These are phyloP conservation scores for Epichloe gansuensis DNA, from an alignment of 2,329 filamentous ascomycete genomes.

Conservation along the genomic window DNA sequence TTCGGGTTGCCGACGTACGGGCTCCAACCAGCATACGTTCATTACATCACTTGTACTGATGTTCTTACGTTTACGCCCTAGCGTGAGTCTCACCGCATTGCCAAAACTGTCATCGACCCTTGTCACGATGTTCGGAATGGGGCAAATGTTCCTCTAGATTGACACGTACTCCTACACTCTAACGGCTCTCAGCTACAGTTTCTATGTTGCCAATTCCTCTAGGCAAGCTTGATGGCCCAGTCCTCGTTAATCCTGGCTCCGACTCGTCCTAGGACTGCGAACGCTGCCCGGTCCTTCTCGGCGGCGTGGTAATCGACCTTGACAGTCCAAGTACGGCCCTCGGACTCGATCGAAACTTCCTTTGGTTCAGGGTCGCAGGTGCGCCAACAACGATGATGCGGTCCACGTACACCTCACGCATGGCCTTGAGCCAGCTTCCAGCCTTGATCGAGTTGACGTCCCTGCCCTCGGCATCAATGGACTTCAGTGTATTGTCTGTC, in stretches of 20 bases:
- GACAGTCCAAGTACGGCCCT: slow-evolving; percentile 41
- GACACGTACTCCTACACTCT: not conserved
- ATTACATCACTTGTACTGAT: no score
- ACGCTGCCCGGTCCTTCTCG: slow-evolving; percentile 34
- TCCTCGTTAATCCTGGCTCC: slow-evolving; percentile 40
- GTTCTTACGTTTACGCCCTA: no score
- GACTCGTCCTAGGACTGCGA: slow-evolving; percentile 40
- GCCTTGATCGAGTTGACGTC: slow-evolving; percentile 40
- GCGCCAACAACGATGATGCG: slow-evolving; percentile 76
- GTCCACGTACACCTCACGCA: slow-evolving; percentile 69
- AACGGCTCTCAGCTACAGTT: not conserved
- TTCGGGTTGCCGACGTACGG: no score
- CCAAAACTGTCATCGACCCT: no score
- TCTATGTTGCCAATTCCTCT: not conserved
- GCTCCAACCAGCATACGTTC: no score
- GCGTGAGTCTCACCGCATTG: no score
- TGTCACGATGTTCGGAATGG: no score
- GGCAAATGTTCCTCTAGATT: no score
- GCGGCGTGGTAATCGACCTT: slow-evolving; percentile 48
- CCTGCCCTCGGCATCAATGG: slow-evolving; percentile 51
- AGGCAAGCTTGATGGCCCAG: slow-evolving; percentile 32
- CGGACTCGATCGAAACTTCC: slow-evolving; percentile 43
- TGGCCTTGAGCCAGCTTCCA: slow-evolving; percentile 65
- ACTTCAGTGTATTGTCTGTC: slow-evolving; percentile 47
- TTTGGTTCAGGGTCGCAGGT: slow-evolving; percentile 57